These are phyloP conservation scores for Ploettnerulaceae sp. DNA, from an alignment of 2,329 filamentous ascomycete genomes.

Conservation along the genomic window DNA sequence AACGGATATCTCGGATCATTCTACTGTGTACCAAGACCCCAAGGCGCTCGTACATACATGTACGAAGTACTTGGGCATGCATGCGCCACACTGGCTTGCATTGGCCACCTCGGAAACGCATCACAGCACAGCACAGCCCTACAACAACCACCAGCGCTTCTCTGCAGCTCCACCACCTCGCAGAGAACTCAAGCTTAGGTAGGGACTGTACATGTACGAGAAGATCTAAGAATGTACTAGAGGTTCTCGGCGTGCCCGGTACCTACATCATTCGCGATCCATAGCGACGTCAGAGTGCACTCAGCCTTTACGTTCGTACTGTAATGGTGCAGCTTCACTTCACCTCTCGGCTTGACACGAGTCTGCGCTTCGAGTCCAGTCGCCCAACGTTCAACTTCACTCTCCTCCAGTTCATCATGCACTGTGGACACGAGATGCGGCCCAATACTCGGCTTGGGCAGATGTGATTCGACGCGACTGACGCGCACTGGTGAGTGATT, in stretches of 20 bases:
- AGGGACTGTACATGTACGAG: not conserved
- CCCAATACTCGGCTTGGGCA: not conserved
- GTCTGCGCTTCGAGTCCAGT: not conserved
- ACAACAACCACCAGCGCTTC: not conserved
- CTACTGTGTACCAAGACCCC: no score
- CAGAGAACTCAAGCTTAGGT: not conserved
- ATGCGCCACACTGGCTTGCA: constrained; percentile 8
- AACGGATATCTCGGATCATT: no score
- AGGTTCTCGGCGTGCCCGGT: constrained; percentile 15
- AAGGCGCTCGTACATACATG: no score
- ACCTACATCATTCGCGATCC: constrained; percentile 4
- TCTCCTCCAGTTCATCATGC: constrained; percentile 1
- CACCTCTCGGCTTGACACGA: not conserved
- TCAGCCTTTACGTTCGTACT: constrained; percentile 11
- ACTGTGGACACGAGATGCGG: not conserved
- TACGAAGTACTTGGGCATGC: no score
- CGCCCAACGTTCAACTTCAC: not conserved
- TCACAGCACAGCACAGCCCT: constrained; percentile 7
- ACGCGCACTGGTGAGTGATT: not conserved
- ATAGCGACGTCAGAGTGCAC: constrained; percentile 14
- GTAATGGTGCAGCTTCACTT: no score
- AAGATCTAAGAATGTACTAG: not conserved
- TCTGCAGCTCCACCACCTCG: constrained; percentile 3
- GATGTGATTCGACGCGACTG: constrained; percentile 9
- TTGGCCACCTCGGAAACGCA: constrained; percentile 4